Evolutionary conservation across 768 basidiomycete species (phyloP), one percentile per base, ranked within the genome.

Genomic region (Pilatotrama ljubarskyi): DNA sequence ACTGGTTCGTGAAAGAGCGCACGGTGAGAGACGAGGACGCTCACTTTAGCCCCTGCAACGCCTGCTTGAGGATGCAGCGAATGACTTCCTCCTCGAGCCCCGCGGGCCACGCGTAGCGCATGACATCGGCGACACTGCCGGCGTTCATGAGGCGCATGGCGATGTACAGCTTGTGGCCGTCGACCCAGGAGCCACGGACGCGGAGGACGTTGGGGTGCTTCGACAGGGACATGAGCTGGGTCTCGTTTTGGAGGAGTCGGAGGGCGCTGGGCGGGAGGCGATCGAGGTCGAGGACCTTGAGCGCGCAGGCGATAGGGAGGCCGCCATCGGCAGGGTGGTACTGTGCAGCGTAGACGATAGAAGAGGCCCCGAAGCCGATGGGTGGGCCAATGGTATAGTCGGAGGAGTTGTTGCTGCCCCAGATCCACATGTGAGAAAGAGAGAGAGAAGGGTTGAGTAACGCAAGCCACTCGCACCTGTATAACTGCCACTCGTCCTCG

Each of bases 141-240:
- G 85, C 90, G 69, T 88, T 91, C 92, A 95, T 95, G 50, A 95
- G 83, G 51, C 93, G 90, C 57, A 93, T 76, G 8, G 93, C 93
- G 61, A 96, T 95, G 70, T 85, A 83, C 7, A 96, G 80, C 68
- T 88, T 90, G 72, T 90, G 88, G 41, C 90, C 93, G 5, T 85
- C 80, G 68, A 91, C 82, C 94, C 94, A 96, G 15, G 87, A 88
- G 17, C 93, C 93, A 65, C 93, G 87, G 3, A 96, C 93, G 57
- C 93, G 90, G 13, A 95, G 80, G 18, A 95, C 93, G 64, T 95
- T 93, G n/a, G 92, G 91, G 61, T 95, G 93, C 67, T 95, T 95
- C 11, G 86, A 90, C 5, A 95, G 81, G 1, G 91, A 93, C 93
- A 95, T 95, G 36, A 95, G 80, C 48, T 91, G 90, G 0, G 94